Evolutionary conservation across 108 stramenopile species (phyloP).

Genomic region (Aurantiochytrium sp.): DNA sequence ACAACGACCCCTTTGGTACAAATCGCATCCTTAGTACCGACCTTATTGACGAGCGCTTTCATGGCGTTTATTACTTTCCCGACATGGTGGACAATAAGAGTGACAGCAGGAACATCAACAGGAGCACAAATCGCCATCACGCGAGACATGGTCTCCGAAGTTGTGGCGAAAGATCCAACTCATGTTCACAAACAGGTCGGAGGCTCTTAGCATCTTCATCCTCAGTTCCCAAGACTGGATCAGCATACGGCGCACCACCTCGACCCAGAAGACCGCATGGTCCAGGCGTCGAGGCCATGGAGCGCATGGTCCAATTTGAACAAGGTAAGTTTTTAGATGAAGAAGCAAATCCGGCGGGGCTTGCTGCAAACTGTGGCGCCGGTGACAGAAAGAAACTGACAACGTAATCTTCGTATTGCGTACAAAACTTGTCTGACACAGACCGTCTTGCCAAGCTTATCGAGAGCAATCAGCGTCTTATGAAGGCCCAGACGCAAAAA

Average conservation of each 20-base stretch:
- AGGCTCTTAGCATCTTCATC: too few species aligned
- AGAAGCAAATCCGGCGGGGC: background rate
- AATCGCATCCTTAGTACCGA: background rate
- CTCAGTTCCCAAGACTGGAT: too few species aligned
- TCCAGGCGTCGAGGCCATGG: background rate
- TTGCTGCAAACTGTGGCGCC: background rate
- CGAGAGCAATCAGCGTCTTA: background rate
- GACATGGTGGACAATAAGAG: background rate
- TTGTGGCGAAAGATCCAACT: background rate
- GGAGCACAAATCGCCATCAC: background rate
- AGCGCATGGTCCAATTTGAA: slow-evolving; percentile 4
- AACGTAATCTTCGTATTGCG: background rate
- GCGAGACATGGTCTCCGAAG: background rate
- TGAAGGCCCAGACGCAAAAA: background rate
- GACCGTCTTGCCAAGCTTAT: background rate
- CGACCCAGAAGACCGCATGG: background rate
- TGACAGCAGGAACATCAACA: background rate
- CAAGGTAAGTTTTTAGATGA: background rate
- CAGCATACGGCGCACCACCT: background rate
- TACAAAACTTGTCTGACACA: background rate
- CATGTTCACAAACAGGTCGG: background rate
- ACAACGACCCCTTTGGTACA: background rate
- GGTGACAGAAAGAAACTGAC: background rate
- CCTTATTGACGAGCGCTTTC: slow-evolving; percentile 1
- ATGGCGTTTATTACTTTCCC: background rate